Conservation (phyloP, 805 yeast genomes). For the Candida parachauliodes region DNA sequence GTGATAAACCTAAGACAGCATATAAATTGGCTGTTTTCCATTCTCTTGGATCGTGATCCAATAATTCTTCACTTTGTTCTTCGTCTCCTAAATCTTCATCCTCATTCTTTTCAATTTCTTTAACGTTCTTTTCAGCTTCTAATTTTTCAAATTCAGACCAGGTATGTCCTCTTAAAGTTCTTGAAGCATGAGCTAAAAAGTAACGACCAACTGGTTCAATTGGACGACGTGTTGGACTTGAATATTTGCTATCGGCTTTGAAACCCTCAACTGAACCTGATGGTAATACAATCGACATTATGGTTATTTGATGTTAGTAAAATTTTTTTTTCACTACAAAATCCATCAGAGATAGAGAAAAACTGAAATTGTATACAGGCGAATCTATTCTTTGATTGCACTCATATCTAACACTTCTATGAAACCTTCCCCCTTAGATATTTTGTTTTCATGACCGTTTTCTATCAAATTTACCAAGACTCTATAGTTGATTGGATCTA, state of each 20-base stretch:
- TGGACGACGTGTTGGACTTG: conserved; percentile 70
- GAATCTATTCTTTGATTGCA: conserved; percentile 53
- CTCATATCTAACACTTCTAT: conserved; percentile 89
- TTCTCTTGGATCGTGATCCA: conserved; percentile 92
- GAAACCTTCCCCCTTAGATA: conserved; percentile 54
- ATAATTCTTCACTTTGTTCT: conserved; percentile 64
- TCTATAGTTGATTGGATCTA: conserved; percentile 83
- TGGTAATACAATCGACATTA: conserved; percentile 43
- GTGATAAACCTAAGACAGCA: conserved; percentile 91
- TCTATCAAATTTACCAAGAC: conserved; percentile 57
- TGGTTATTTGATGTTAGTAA: neutral
- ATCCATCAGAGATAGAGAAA: conserved; percentile 1
- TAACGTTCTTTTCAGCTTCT: conserved; percentile 86
- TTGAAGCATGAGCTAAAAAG: conserved; percentile 93
- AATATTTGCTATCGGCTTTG: conserved; percentile 46
- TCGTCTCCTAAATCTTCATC: conserved; percentile 73
- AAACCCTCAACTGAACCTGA: conserved; percentile 43
- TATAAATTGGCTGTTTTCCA: conserved; percentile 97
- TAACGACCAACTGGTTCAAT: conserved; percentile 96
- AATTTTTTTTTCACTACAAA: conserved; percentile 1
- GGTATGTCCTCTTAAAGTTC: conserved; percentile 94
- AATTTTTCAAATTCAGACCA: conserved; percentile 96
- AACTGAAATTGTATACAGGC: conserved; percentile 3
- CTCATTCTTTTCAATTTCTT: conserved; percentile 57
- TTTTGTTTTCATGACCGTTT: conserved; percentile 41